Percentiles rank a stretch among this genome's conserved stretches.
phyloP scores from a whole-genome alignment of 179 eudicot genomes.

The Pouteria campechiana region DNA sequence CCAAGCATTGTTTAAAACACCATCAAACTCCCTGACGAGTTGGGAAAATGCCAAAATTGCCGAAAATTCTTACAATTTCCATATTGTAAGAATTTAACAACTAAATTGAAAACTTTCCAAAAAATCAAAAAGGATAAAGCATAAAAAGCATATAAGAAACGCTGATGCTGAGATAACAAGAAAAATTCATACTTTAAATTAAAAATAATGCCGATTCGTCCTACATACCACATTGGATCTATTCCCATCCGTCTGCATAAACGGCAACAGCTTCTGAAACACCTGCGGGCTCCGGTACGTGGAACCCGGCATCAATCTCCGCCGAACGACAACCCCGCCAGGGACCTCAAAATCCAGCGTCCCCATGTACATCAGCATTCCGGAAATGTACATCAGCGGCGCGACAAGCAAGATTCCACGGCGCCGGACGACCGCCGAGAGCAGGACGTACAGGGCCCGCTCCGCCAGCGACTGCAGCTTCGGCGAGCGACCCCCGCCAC shows the following conservation, averaged over 20 bases:
- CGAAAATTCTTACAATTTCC: no score
- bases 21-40: no score
- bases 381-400: slow-evolving; percentile 70
- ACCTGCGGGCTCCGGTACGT: slow-evolving; percentile 80
- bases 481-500: slow-evolving; percentile 12
- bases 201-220: slow-evolving; percentile 6
- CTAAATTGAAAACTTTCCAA: no score
- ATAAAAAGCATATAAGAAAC: not conserved
- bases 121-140: no score
- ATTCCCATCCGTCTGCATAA: slow-evolving; percentile 50
- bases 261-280: slow-evolving; percentile 69
- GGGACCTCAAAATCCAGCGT: slow-evolving; percentile 48
- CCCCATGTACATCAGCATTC: slow-evolving; percentile 90
- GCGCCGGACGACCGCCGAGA: slow-evolving; percentile 60
- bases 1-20: no score
- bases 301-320: slow-evolving; percentile 50
- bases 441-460: slow-evolving; percentile 45
- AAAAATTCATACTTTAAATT: not conserved
- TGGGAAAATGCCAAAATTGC: no score
- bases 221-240: slow-evolving; percentile 63
- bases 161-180: not conserved
- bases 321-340: slow-evolving; percentile 11
- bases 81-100: no score
- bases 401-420: slow-evolving; percentile 74
- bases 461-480: slow-evolving; percentile 53